Evolutionary conservation across 148 eudicot genomes (phyloP).

Genomic region (Selenicereus undatus): DNA sequence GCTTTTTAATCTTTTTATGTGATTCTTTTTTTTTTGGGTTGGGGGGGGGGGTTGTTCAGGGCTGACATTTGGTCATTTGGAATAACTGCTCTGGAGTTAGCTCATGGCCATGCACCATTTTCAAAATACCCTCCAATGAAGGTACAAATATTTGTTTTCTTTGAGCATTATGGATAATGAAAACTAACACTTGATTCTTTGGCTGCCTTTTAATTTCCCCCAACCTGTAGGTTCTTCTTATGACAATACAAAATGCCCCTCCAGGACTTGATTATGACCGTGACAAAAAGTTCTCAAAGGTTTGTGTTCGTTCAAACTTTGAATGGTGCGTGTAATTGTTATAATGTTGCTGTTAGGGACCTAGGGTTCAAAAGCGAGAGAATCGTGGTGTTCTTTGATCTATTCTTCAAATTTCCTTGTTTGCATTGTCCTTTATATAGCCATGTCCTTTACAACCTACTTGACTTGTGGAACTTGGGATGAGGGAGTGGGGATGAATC

Average conservation of each 20-base stretch:
- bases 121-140: slow-evolving; percentile 99
- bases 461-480: background rate
- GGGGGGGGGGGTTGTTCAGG: slow-evolving; percentile 31
- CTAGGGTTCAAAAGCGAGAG: background rate
- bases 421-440: background rate
- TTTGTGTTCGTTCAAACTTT: slow-evolving; percentile 20
- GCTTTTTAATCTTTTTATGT: background rate
- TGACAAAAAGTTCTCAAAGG: slow-evolving; percentile 96
- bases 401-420: background rate
- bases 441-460: background rate
- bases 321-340: background rate
- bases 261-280: slow-evolving; percentile 99
- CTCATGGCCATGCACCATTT: slow-evolving; percentile 99
- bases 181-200: slow-evolving; percentile 4
- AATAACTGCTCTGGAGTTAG: slow-evolving; percentile 95
- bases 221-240: slow-evolving; percentile 66
- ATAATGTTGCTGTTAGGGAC: background rate
- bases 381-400: background rate
- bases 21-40: background rate
- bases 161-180: background rate
- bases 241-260: slow-evolving; percentile 98
- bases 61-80: slow-evolving; percentile 99
- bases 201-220: background rate
- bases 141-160: slow-evolving; percentile 32
- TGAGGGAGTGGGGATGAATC: background rate